A percentile compares a stretch with the other conserved stretches of the same genome.
These are phyloP conservation scores for Vitis amurensis DNA, from an alignment of 164 flowering plant species.

Conservation along the genomic window DNA sequence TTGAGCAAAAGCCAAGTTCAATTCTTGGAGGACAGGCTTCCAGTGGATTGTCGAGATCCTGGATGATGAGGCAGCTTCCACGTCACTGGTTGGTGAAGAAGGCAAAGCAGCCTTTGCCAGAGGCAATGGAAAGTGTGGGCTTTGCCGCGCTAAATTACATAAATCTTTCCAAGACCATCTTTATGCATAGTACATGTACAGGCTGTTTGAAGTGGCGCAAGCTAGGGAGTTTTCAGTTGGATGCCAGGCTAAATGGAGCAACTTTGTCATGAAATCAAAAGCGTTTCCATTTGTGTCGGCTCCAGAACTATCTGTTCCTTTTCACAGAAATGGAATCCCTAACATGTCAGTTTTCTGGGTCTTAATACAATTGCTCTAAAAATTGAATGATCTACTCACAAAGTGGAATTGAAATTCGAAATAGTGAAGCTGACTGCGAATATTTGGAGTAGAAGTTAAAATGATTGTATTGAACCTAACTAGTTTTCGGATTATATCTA, in stretches of 20 bases:
- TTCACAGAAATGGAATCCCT: background rate
- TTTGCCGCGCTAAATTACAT: constrained; percentile 1
- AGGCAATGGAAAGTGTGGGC: background rate
- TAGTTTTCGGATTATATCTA: too few relatives aligned
- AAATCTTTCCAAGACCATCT: background rate
- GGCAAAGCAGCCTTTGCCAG: constrained; percentile 2
- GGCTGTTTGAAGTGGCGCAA: constrained; percentile 28
- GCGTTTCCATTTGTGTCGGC: constrained; percentile 89
- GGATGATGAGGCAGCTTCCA: constrained; percentile 6
- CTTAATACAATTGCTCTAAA: too few relatives aligned
- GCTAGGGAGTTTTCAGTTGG: constrained; percentile 93
- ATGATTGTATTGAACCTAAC: too few relatives aligned
- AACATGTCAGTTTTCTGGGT: too few relatives aligned
- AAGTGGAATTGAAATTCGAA: too few relatives aligned
- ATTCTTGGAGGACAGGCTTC: too few relatives aligned
- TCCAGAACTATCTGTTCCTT: constrained; percentile 76
- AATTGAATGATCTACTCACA: too few relatives aligned
- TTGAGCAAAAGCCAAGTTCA: too few relatives aligned
- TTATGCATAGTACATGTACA: constrained; percentile 5
- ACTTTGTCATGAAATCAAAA: constrained; percentile 83
- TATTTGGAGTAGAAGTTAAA: too few relatives aligned
- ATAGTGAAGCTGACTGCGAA: too few relatives aligned
- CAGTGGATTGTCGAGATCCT: background rate
- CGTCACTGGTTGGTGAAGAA: constrained; percentile 1
- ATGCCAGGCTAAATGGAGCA: constrained; percentile 99